A percentile compares a stretch with the other conserved stretches of the same genome.
Conservation (phyloP, 139 green algal genomes). For the Coccomyxa sp. region DNA sequence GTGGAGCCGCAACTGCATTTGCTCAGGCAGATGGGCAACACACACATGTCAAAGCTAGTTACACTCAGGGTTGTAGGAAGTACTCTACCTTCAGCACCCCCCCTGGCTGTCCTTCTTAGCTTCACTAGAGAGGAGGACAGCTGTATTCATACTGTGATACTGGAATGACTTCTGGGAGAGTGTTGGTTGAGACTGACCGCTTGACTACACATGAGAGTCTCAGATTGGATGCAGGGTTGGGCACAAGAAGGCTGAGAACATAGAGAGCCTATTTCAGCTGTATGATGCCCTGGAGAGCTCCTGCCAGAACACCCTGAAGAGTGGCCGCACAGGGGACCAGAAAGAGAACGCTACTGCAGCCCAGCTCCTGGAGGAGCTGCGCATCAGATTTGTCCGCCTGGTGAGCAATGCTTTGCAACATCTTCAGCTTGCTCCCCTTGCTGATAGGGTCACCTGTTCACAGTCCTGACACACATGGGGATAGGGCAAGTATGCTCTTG, state of each 20-base stretch:
- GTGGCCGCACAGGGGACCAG: background rate
- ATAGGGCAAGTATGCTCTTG: too few relatives aligned
- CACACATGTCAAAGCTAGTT: background rate
- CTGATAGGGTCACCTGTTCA: too few relatives aligned
- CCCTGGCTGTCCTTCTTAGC: too few relatives aligned
- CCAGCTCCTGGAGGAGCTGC: slow-evolving; percentile 3
- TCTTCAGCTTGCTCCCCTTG: too few relatives aligned
- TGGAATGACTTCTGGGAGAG: background rate
- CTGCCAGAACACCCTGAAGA: background rate
- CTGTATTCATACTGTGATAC: background rate
- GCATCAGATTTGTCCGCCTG: background rate
- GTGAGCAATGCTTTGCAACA: background rate
- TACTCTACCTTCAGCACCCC: too few relatives aligned
- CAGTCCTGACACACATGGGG: too few relatives aligned
- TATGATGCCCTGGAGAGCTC: background rate
- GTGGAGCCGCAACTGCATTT: too few relatives aligned
- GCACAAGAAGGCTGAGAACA: background rate
- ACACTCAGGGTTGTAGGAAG: background rate
- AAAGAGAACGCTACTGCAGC: background rate
- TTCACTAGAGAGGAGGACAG: too few relatives aligned
- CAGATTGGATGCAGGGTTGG: background rate
- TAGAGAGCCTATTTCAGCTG: background rate
- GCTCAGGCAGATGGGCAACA: too few relatives aligned
- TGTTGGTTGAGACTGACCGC: background rate
- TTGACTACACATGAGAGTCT: background rate